These are phyloP conservation scores for Wickerhamomyces rabaulensis DNA, from an alignment of 805 yeast genomes.

Conservation along the genomic window DNA sequence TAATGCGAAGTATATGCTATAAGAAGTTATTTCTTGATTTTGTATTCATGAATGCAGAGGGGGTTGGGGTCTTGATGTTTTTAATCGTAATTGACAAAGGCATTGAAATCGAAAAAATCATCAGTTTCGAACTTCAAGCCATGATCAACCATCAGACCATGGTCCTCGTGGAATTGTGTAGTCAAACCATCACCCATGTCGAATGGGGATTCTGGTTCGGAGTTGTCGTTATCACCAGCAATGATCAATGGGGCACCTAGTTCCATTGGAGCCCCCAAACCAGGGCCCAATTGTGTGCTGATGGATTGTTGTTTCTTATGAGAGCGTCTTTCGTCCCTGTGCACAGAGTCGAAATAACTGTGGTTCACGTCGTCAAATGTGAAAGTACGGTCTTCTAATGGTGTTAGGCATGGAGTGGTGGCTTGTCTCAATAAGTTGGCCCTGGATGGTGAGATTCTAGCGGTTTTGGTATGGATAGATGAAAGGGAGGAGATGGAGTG, in stretches of 20 bases:
- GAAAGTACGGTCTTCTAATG: constrained; percentile 12
- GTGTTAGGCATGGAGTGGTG: constrained; percentile 15
- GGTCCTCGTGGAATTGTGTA: neutral
- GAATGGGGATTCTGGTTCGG: constrained; percentile 8
- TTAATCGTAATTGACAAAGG: constrained; percentile 16
- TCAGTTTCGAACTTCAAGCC: constrained; percentile 3
- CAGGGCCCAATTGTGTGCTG: constrained; percentile 18
- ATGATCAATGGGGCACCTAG: neutral
- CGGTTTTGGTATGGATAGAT: constrained; percentile 10
- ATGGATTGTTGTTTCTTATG: constrained; percentile 9
- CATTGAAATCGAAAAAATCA: constrained; percentile 21
- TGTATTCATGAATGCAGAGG: neutral
- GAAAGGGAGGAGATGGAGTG: constrained; percentile 21
- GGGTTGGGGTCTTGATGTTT: neutral
- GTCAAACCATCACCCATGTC: constrained; percentile 3
- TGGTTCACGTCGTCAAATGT: constrained; percentile 16
- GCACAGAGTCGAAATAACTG: constrained; percentile 6
- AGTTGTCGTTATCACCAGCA: constrained; percentile 8
- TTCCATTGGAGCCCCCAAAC: constrained; percentile 5
- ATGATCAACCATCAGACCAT: neutral
- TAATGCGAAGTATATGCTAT: neutral
- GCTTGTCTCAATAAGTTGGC: constrained; percentile 16
- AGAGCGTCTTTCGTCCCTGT: neutral
- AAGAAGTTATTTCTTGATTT: neutral
- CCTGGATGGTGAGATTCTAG: constrained; percentile 20